Base-by-base conservation (phyloP, 164 flowering plant species). In the Vitis amurensis region DNA sequence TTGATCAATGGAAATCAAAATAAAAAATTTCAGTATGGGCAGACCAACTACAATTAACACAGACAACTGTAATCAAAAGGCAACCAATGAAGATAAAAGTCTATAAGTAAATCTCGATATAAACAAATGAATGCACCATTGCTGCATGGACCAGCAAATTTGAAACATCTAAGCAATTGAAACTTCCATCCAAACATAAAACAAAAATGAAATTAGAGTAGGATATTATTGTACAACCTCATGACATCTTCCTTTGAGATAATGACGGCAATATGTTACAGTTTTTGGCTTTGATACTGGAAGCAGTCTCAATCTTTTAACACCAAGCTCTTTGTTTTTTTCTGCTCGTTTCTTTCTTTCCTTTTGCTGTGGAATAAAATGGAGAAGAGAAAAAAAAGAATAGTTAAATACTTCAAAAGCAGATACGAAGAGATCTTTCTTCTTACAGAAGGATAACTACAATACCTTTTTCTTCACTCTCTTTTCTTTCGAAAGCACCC, bases 161-260 rank as follows among this genome's bases (percentile, higher is more conserved):
- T 37, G 7, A 15, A 11, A 66, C 50, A 68, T 59, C 56, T 66
- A 55, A 70, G 17, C 19, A 44, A 59, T 13, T 9, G 47, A 66
- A 49, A 69, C 8, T 19, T 31, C 7, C 11, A 53, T 19, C 12
- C 13, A 30, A 57, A 9, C 9, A 47, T 19, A 9, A 53, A 44
- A 55, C 59, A 7, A 66, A 15, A 63, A 65, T 30, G 62, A 47
- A 7, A 65, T 23, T 12, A 48, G 29, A 4, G 2, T 4, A 56
- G 61, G 49, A 55, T 27, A 61, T 37, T 37, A 37, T 15, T 13
- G 16, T 52, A 70, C 70, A 47, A 93, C 98, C 97, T 93, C 82
- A 23, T 75, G 84, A 80, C 98, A 93, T 86, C 89, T 88, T 67
- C 98, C 98, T 55, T 79, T 73, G 56, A 88, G 79, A 78, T 80